Percentiles rank a stretch among this genome's conserved stretches.
Evolutionary conservation across 345 rosid species (phyloP).

Genomic region (Brassica cretica): DNA sequence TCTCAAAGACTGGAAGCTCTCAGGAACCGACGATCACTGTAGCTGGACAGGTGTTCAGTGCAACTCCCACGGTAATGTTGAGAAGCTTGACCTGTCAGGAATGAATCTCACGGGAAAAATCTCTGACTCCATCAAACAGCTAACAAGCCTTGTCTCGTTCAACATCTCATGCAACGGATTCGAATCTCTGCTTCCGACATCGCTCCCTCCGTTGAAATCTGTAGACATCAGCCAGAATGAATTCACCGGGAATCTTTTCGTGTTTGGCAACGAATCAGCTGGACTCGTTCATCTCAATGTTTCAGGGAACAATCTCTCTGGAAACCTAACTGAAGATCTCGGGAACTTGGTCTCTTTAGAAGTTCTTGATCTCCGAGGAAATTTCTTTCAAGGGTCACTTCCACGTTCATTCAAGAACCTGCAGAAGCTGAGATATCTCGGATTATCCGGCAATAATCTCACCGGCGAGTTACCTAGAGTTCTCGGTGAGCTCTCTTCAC

Average conservation of each 20-base stretch:
- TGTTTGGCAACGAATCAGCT: slow-evolving; percentile 53
- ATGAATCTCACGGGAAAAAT: slow-evolving; percentile 76
- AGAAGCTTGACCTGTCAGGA: slow-evolving; percentile 69
- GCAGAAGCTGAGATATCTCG: slow-evolving; percentile 76
- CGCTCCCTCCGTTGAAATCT: slow-evolving; percentile 53
- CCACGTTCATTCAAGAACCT: slow-evolving; percentile 65
- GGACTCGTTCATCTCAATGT: slow-evolving; percentile 70
- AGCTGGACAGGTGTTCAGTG: slow-evolving; percentile 88
- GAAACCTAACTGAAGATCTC: slow-evolving; percentile 69
- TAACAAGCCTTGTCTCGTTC: slow-evolving; percentile 55
- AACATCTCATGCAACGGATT: slow-evolving; percentile 78
- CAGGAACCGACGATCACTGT: slow-evolving; percentile 50
- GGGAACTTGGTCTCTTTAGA: slow-evolving; percentile 64
- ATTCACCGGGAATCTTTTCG: slow-evolving; percentile 52
- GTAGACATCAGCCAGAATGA: slow-evolving; percentile 79
- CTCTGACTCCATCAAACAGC: slow-evolving; percentile 57
- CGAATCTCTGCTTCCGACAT: slow-evolving; percentile 49
- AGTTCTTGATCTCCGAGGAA: slow-evolving; percentile 84
- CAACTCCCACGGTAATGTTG: slow-evolving; percentile 63
- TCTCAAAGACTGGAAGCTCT: slow-evolving; percentile 70
- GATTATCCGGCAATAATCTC: slow-evolving; percentile 88
- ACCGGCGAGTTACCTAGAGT: slow-evolving; percentile 69
- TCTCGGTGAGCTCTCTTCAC: slow-evolving; percentile 69
- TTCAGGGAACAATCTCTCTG: slow-evolving; percentile 79
- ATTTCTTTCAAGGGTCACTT: slow-evolving; percentile 73